Base-by-base conservation (phyloP, 768 basidiomycete species). In the Hortiboletus campestris region DNA sequence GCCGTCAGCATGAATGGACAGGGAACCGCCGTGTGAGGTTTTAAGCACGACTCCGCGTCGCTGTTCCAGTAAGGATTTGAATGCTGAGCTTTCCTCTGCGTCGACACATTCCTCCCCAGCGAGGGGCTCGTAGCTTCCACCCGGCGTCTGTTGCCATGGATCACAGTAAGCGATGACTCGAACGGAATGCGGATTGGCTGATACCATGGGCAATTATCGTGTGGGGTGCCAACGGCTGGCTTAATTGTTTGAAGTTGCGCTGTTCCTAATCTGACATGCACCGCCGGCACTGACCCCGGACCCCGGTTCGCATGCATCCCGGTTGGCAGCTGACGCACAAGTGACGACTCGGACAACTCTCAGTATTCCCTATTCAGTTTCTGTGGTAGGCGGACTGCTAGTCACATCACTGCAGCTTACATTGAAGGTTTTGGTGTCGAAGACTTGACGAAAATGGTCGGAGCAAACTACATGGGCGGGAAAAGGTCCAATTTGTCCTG, bases 381-480 rank as follows among this genome's bases (percentile, higher is more conserved):
- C 3, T 35, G 20, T 25, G 32, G 3, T 14, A 25, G 25, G 25
- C 25, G 25, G 6, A 20, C 35, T 12, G 35, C 25, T 17, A 12
- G 7, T 6, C 16, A 6, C 22, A 22, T 28, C 29, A 11, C 8
- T 45, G n/a, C 28, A 28, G 31, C 31, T 16, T 11, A 29, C 31
- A 34, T 34, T 60, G 13, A 19, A 29, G 31, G 25, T 43, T 19
- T 38, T 42, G 13, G n/a, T 17, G 6, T 35, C 19, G 4, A 40
- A 14, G 28, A 9, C 22, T 11, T 46, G n/a, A 22, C 43, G 20
- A 51, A 25, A 46, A 86, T 87, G 85, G 72, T 73, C 20, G 86
- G 87, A 7, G 87, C 85, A 31, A 89, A 89, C 62, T 89, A 88
- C 58, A 88, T 86, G 85, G 87, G 87, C 22, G 87, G 87, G 13